Base-by-base conservation (phyloP, 768 basidiomycete genomes). In the Serendipita sp. region DNA sequence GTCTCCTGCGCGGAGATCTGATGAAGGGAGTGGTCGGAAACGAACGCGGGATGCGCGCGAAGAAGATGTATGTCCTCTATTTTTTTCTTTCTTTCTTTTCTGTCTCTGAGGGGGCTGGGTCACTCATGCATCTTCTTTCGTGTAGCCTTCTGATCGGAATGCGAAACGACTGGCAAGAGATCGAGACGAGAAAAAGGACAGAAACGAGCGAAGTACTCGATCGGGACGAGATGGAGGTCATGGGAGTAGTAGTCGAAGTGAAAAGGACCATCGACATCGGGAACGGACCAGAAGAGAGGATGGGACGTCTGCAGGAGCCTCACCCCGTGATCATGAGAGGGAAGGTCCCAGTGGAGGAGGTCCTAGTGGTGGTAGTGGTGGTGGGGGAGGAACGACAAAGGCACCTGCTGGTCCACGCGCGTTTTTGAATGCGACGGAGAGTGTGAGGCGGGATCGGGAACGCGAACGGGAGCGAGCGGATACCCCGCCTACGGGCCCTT, bases 401-500 rank as follows among this genome's bases (percentile, higher is more conserved):
- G 82, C 83, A 3, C 86, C 86, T 18, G 86, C 85, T 45, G 87
- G 79, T 5, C 87, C 87, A 5, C 38, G 63, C 52, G 30, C 28
- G 44, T 34, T 30, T 64, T 65, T 18, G 80, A 82, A 41, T 81
- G 83, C 71, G 80, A 82, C 67, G 71, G 73, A 23, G 73, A 74
- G 41, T 13, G 41, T 13, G 65, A 73, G 75, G 56, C 41, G 56
- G 1, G 56, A 65, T n/a, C 65, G 58, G 4, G 66, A 70, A 52
- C 70, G 56, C 0, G 56, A 65, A 28, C 65, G 58, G 4, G 66
- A 70, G 46, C 70, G 69, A 44, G 67, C 63, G 32, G 65, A 66
- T 41, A 56, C 71, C 56, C 72, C 74, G 47, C 71, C 76, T 64
- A 78, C 78, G 13, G 23, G 23, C 23, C 23, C 23, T 23, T 23